These are phyloP conservation scores for Paramarasmius palmivorus DNA, from an alignment of 1,284 basidiomycete species.

Conservation along the genomic window DNA sequence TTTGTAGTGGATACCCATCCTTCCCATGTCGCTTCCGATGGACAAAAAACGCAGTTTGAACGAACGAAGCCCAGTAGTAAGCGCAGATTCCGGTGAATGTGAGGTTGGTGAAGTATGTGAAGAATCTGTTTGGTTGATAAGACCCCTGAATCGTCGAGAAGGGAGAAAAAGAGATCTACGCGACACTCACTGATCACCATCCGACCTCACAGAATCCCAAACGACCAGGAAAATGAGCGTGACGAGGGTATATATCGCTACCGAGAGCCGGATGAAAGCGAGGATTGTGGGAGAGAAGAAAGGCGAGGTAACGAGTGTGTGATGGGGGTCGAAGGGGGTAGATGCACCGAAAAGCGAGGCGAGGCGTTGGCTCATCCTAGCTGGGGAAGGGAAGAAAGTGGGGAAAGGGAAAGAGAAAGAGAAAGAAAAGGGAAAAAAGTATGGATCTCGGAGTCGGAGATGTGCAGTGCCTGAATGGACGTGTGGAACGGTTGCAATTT, in stretches of 20 bases:
- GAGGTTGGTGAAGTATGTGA: constrained; percentile 65
- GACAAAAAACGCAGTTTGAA: constrained; percentile 54
- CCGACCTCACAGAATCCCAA: constrained; percentile 31
- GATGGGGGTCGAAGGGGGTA: constrained; percentile 52
- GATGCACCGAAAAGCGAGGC: neutral
- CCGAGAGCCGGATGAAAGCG: constrained; percentile 43
- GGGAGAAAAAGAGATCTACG: constrained; percentile 16
- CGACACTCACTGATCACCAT: constrained; percentile 29
- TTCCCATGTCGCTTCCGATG: constrained; percentile 17
- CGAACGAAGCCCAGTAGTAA: constrained; percentile 60
- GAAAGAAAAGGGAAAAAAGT: no score
- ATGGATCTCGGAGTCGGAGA: no score
- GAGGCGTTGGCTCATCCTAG: no score
- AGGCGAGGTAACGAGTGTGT: constrained; percentile 61
- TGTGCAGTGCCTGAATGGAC: no score
- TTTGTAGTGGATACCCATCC: constrained; percentile 54
- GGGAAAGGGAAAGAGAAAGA: no score
- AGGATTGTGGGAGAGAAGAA: constrained; percentile 47
- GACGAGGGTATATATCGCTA: constrained; percentile 56
- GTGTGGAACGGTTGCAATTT: no score
- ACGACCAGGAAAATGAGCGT: constrained; percentile 46
- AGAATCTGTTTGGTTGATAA: constrained; percentile 39
- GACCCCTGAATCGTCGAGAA: neutral
- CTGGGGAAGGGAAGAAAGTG: no score
- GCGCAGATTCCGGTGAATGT: constrained; percentile 61